Evolutionary conservation across 2,329 filamentous ascomycete genomes (phyloP), one percentile per base, ranked within the genome.

Genomic region (Ophiostoma triangulosporum): DNA sequence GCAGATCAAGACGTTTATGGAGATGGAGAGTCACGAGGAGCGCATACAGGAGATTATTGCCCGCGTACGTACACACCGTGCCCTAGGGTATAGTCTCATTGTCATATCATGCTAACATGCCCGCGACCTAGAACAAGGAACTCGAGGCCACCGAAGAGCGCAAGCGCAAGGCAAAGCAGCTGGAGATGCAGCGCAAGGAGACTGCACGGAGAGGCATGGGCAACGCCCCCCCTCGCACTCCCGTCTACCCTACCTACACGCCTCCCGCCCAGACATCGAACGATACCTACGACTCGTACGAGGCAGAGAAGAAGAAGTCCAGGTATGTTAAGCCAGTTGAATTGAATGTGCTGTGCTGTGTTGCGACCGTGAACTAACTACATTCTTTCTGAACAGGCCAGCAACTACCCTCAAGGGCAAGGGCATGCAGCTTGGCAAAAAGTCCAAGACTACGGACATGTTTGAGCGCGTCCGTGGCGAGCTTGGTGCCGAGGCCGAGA

Each of bases 21-120:
- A 97, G 66, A 98, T 98, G 93, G 93, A 98, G 70, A 93, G 86
- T 69, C 93, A 98, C 65, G 94, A 98, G 71, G 93, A 98, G 76
- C 83, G 93, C 66, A 97, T 98, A 62, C 93, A 98, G 69, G 93
- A 96, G 66, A 98, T 96, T 59, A 96, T 96, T 65, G 88, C 89
- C 58, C 78, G 88, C 67, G 86, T 91, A 80, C 58, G 75, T 63
- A 15, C 12, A 12, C 17, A 17, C 8, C 33, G n/a, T n/a, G n/a
- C n/a, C n/a, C n/a, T n/a, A n/a, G n/a, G n/a, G n/a, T n/a, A n/a
- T n/a, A 46, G 14, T 2, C 8, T 22, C 11, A 3, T 15, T 12
- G 9, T 4, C 12, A 3, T n/a, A 33, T 31, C 40, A 4, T 27
- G 24, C 49, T 56, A 38, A 55, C 54, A 2, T 1, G 7, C 24